Percentiles rank a stretch among this genome's conserved stretches.
phyloP scores from a whole-genome alignment of 805 yeast species.

The Yarrowia sp. region DNA sequence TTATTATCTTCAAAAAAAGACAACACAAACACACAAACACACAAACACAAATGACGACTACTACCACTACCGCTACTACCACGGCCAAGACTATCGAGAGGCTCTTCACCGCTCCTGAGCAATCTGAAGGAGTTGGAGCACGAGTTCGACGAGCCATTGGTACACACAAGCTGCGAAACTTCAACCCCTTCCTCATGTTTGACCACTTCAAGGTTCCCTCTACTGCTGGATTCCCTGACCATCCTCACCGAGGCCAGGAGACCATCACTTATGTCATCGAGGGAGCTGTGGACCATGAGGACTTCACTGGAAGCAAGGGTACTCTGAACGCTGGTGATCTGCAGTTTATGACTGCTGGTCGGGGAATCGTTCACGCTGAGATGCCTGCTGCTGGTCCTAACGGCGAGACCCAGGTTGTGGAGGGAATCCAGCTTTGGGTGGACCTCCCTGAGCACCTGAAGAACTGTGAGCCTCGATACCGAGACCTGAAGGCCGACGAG shows the following conservation, averaged over 20 bases:
- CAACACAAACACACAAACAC: background rate
- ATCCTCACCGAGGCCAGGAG: slow-evolving; percentile 82
- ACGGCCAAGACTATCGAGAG: background rate
- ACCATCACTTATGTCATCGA: slow-evolving; percentile 63
- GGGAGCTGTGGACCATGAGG: slow-evolving; percentile 75
- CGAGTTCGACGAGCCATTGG: slow-evolving; percentile 79
- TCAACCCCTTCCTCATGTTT: slow-evolving; percentile 58
- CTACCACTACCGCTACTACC: background rate
- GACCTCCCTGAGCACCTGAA: slow-evolving; percentile 68
- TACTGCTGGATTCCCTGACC: slow-evolving; percentile 63
- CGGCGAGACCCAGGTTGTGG: slow-evolving; percentile 35
- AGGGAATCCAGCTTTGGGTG: slow-evolving; percentile 85
- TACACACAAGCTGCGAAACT: slow-evolving; percentile 51
- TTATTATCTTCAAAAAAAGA: background rate
- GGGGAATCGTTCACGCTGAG: slow-evolving; percentile 80
- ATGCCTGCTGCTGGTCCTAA: slow-evolving; percentile 59
- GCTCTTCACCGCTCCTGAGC: slow-evolving; percentile 43
- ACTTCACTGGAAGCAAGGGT: slow-evolving; percentile 78
- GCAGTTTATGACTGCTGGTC: slow-evolving; percentile 92
- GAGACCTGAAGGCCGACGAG: slow-evolving; percentile 66
- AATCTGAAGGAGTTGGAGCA: slow-evolving; percentile 84
- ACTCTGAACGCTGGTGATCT: slow-evolving; percentile 74
- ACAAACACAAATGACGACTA: background rate
- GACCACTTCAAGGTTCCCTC: slow-evolving; percentile 14
- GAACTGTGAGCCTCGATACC: slow-evolving; percentile 66